Conservation (phyloP, 1,139 yeast genomes). For the Magnusiomyces paraingens region DNA sequence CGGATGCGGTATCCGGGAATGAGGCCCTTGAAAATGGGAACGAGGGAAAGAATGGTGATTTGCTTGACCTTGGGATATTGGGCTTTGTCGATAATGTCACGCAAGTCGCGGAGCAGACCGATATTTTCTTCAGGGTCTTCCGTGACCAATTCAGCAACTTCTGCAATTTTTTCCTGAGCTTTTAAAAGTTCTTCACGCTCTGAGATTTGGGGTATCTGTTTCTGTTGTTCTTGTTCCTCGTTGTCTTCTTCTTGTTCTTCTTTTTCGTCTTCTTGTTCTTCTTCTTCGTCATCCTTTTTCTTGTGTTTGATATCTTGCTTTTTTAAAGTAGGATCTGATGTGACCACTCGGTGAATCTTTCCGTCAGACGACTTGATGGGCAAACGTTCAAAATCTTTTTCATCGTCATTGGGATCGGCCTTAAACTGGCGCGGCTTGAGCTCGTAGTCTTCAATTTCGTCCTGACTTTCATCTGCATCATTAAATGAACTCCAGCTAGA, state of each 20-base stretch:
- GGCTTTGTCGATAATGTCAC: slow-evolving; percentile 60
- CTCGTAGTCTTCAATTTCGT: slow-evolving; percentile 33
- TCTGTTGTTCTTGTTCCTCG: slow-evolving; percentile 22
- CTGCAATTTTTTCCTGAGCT: slow-evolving; percentile 80
- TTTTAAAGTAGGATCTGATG: slow-evolving; percentile 16
- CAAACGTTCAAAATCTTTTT: slow-evolving; percentile 54
- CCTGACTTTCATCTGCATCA: slow-evolving; percentile 6
- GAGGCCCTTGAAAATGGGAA: slow-evolving; percentile 76
- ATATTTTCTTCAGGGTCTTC: slow-evolving; percentile 91
- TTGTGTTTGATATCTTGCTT: slow-evolving; percentile 20
- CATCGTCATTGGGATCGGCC: slow-evolving; percentile 33
- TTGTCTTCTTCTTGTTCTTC: slow-evolving; percentile 11
- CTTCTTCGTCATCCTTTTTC: slow-evolving; percentile 16
- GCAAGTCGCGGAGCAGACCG: slow-evolving; percentile 56
- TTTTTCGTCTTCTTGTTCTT: not conserved
- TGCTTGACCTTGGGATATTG: slow-evolving; percentile 64
- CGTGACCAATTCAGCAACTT: slow-evolving; percentile 64
- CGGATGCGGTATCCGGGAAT: slow-evolving; percentile 87
- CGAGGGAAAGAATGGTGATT: slow-evolving; percentile 67
- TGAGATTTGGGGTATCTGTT: slow-evolving; percentile 40
- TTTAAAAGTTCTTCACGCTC: slow-evolving; percentile 66
- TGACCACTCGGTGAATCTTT: slow-evolving; percentile 53
- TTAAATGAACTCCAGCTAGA: not conserved
- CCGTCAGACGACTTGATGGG: slow-evolving; percentile 78
- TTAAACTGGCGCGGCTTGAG: slow-evolving; percentile 27